Conservation (phyloP, 2,329 filamentous ascomycete genomes). For the Elsinoe batatas region DNA sequence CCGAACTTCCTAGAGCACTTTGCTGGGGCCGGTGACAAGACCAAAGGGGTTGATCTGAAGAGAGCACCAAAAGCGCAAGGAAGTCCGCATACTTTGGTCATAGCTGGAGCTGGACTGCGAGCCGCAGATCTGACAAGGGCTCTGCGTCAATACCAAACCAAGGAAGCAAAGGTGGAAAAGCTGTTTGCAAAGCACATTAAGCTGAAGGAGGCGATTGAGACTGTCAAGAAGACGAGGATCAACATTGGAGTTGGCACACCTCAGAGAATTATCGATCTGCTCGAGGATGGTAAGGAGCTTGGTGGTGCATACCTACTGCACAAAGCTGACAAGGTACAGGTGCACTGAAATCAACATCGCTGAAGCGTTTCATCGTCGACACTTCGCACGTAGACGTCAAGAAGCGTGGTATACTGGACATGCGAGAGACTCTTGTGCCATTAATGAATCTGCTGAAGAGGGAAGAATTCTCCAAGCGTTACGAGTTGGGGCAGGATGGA, state of each 20-base stretch:
- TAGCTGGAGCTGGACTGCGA: constrained; percentile 74
- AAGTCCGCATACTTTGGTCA: constrained; percentile 67
- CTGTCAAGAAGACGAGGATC: constrained; percentile 58
- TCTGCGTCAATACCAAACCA: constrained; percentile 67
- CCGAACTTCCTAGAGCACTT: constrained; percentile 67
- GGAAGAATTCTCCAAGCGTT: constrained; percentile 61
- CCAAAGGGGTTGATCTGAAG: constrained; percentile 48
- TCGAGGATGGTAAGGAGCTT: constrained; percentile 58
- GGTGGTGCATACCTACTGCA: background rate
- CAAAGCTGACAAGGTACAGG: constrained; percentile 36
- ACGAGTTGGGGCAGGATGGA: constrained; percentile 43
- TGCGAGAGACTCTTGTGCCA: constrained; percentile 83
- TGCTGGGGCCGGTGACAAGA: constrained; percentile 29
- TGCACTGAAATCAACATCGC: constrained; percentile 57
- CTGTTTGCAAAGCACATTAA: constrained; percentile 99
- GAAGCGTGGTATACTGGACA: constrained; percentile 86
- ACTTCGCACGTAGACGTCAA: constrained; percentile 91
- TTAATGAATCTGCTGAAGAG: constrained; percentile 64
- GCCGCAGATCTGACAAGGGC: constrained; percentile 75
- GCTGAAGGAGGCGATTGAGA: constrained; percentile 70
- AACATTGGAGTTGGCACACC: constrained; percentile 89
- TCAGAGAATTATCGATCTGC: constrained; percentile 66
- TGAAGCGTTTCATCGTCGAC: constrained; percentile 78
- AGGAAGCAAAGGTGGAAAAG: constrained; percentile 72
- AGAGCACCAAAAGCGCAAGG: constrained; percentile 56